These are phyloP conservation scores for Metschnikowia gelsemii DNA, from an alignment of 805 yeast species.

Conservation along the genomic window DNA sequence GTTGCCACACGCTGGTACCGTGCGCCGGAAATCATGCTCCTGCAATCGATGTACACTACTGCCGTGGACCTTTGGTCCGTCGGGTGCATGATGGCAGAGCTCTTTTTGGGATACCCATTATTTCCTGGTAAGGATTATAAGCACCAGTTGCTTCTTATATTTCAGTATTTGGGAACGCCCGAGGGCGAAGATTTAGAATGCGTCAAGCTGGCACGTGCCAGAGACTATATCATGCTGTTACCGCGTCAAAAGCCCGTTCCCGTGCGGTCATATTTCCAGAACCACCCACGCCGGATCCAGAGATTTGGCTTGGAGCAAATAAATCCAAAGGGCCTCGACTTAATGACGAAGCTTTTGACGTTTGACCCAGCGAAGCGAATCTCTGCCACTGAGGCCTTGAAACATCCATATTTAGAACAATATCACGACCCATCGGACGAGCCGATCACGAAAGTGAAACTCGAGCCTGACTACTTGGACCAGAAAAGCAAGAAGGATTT, in stretches of 20 bases:
- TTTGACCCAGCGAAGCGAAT: constrained; percentile 17
- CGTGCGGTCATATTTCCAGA: constrained; percentile 6
- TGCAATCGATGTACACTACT: constrained; percentile 67
- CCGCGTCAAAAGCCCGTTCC: constrained; percentile 11
- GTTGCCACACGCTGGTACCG: constrained; percentile 86
- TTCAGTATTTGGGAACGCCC: constrained; percentile 73
- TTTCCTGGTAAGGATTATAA: constrained; percentile 77
- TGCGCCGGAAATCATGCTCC: constrained; percentile 81
- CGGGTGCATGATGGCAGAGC: constrained; percentile 75
- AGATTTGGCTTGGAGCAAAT: constrained; percentile 16
- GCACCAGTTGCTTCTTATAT: constrained; percentile 63
- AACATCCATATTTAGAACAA: constrained; percentile 17
- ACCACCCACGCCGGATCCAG: constrained; percentile 17
- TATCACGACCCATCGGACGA: constrained; percentile 21
- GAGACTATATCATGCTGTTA: constrained; percentile 19
- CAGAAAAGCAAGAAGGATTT: constrained; percentile 13
- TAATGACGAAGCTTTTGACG: constrained; percentile 16
- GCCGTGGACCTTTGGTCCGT: constrained; percentile 82
- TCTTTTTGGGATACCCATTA: constrained; percentile 59
- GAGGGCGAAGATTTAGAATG: constrained; percentile 23
- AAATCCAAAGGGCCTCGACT: constrained; percentile 17
- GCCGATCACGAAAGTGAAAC: constrained; percentile 14
- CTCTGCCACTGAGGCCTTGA: constrained; percentile 14
- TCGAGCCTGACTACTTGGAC: constrained; percentile 20
- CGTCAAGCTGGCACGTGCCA: constrained; percentile 18